Conservation (phyloP, 345 rosid species). For the Gossypium bickii region DNA sequence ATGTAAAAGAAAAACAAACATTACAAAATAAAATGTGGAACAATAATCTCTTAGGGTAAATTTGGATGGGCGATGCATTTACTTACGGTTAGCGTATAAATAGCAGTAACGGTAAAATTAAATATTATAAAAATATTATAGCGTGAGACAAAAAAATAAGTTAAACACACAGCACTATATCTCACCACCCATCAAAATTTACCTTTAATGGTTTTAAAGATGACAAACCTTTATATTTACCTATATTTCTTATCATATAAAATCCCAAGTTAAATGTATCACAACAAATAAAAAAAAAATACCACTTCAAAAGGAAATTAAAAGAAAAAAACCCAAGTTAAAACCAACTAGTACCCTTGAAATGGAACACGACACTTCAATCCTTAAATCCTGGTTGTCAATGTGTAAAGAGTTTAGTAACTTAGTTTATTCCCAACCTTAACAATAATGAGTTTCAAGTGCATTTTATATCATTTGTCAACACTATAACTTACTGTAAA, state of each 20-base stretch:
- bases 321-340: no score
- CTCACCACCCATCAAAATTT: fast-evolving
- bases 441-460: not conserved
- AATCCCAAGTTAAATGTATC: not conserved
- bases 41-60: fast-evolving
- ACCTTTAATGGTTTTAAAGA: no score
- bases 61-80: fast-evolving
- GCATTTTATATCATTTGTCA: not conserved
- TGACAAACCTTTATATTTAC: no score
- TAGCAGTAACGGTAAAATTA: fast-evolving
- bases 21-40: no score
- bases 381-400: not conserved
- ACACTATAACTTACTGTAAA: not conserved
- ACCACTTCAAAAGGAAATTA: no score
- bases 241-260: not conserved
- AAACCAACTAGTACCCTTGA: not conserved
- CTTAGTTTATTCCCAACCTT: not conserved
- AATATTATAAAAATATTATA: fast-evolving
- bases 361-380: not conserved
- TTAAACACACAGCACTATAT: fast-evolving
- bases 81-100: no score
- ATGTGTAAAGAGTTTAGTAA: not conserved
- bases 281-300: no score
- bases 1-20: no score
- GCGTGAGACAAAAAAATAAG: fast-evolving